phyloP scores from a whole-genome alignment of 345 rosid species.

The Euclidium syriacum region DNA sequence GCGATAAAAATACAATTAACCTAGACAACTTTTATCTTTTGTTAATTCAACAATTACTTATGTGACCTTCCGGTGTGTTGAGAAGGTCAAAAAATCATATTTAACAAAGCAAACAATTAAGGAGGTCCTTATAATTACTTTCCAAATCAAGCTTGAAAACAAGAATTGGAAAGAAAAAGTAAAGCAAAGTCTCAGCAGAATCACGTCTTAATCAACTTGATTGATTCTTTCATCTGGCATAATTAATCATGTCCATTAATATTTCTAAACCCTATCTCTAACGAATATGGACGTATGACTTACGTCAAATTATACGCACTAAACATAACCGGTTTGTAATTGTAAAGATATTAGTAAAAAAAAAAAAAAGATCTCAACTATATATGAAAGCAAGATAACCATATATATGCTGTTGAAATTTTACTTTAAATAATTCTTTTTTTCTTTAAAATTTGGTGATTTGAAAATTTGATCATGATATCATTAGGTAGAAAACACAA shows the following conservation, averaged over 20 bases:
- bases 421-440: background rate
- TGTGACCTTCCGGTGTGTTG: slow-evolving; percentile 25
- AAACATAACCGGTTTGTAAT: background rate
- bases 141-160: slow-evolving; percentile 20
- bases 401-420: background rate
- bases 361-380: background rate
- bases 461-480: background rate
- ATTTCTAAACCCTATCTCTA: slow-evolving; percentile 5
- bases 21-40: background rate
- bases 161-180: slow-evolving; percentile 15
- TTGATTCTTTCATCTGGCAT: slow-evolving; percentile 20
- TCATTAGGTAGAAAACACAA: background rate
- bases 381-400: background rate
- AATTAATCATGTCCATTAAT: slow-evolving; percentile 24
- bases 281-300: slow-evolving; percentile 3
- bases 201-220: slow-evolving; percentile 25
- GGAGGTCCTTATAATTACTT: slow-evolving; percentile 33
- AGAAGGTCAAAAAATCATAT: slow-evolving; percentile 22
- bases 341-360: background rate
- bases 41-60: slow-evolving; percentile 5
- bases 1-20: slow-evolving; percentile 8
- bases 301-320: background rate
- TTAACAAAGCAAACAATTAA: slow-evolving; percentile 29
- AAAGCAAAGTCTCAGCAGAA: slow-evolving; percentile 31
- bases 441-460: background rate